Percentiles rank a stretch among this genome's conserved stretches.
phyloP scores from a whole-genome alignment of 192 early-diverging fungal genomes.

The Lobulomyces angularis region DNA sequence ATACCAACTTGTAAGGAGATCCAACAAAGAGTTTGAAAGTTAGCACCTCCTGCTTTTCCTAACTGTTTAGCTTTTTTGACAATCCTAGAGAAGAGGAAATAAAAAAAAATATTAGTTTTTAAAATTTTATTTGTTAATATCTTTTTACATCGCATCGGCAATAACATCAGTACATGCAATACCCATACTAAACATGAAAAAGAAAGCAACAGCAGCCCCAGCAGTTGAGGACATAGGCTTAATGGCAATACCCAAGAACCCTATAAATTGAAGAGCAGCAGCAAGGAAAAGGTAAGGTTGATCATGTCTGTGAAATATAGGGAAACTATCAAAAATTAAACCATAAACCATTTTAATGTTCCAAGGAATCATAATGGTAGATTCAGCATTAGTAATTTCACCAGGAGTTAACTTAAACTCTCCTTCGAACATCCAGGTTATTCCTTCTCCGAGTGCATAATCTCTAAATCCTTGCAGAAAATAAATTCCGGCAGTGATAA shows the following conservation, averaged over 20 bases:
- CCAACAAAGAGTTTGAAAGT: no score
- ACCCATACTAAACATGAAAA: slow-evolving; percentile 14
- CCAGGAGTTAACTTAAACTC: not conserved
- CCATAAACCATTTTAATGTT: slow-evolving; percentile 18
- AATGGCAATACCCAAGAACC: slow-evolving; percentile 7
- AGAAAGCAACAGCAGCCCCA: slow-evolving; percentile 10
- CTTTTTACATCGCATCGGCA: slow-evolving; percentile 16
- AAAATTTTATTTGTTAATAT: no score
- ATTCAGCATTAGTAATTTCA: slow-evolving; percentile 5
- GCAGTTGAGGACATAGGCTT: slow-evolving; percentile 3
- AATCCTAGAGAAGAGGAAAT: no score
- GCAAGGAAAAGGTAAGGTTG: slow-evolving; percentile 8
- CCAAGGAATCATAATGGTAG: slow-evolving; percentile 15
- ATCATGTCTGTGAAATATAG: slow-evolving; percentile 10
- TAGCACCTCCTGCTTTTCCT: slow-evolving; percentile 9
- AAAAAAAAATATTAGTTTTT: no score
- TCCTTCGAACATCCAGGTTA: slow-evolving; percentile 15
- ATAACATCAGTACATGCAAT: slow-evolving; percentile 16
- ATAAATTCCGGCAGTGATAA: slow-evolving; percentile 15
- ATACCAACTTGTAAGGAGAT: no score
- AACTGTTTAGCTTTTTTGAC: slow-evolving; percentile 6
- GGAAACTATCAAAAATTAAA: slow-evolving; percentile 16
- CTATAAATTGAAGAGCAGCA: slow-evolving; percentile 1
- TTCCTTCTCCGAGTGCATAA: slow-evolving; percentile 17
- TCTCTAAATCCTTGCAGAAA: slow-evolving; percentile 16